These are phyloP conservation scores for Apiotrichum veenhuisii DNA, from an alignment of 1,284 basidiomycete genomes.

Conservation along the genomic window DNA sequence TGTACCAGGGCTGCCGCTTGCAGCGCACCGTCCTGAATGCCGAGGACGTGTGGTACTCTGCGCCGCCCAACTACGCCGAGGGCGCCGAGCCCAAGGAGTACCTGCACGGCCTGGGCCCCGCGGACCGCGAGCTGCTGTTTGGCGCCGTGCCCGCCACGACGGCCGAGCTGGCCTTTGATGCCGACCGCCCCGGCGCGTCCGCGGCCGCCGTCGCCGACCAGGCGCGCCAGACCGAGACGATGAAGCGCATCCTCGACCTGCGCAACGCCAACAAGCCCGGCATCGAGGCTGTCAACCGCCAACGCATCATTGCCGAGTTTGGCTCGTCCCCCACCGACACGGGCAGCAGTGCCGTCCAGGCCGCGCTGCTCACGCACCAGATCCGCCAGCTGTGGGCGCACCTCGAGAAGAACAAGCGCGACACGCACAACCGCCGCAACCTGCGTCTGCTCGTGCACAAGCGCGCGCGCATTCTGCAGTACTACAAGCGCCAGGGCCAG, in stretches of 20 bases:
- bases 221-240: slow-evolving; percentile 59
- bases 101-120: slow-evolving; percentile 32
- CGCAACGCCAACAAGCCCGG: slow-evolving; percentile 79
- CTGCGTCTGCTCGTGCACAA: slow-evolving; percentile 74
- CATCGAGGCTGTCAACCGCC: slow-evolving; percentile 79
- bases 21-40: slow-evolving; percentile 25
- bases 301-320: slow-evolving; percentile 74
- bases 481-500: slow-evolving; percentile 65
- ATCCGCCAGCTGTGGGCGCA: slow-evolving; percentile 81
- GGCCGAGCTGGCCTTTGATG: slow-evolving; percentile 27
- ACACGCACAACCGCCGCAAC: slow-evolving; percentile 70
- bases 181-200: slow-evolving; percentile 10
- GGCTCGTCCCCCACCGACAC: slow-evolving; percentile 59
- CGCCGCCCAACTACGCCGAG: slow-evolving; percentile 34
- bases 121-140: slow-evolving; percentile 40
- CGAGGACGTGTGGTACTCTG: slow-evolving; percentile 35
- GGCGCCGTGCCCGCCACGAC: slow-evolving; percentile 41
- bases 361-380: slow-evolving; percentile 77
- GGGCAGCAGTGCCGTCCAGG: slow-evolving; percentile 83
- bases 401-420: slow-evolving; percentile 64
- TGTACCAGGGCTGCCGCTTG: slow-evolving; percentile 33
- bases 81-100: slow-evolving; percentile 34
- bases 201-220: slow-evolving; percentile 48
- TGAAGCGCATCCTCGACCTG: slow-evolving; percentile 74
- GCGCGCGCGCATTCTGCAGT: slow-evolving; percentile 76